Base-by-base conservation (phyloP, 768 basidiomycete genomes). In the Lactarius indigo region DNA sequence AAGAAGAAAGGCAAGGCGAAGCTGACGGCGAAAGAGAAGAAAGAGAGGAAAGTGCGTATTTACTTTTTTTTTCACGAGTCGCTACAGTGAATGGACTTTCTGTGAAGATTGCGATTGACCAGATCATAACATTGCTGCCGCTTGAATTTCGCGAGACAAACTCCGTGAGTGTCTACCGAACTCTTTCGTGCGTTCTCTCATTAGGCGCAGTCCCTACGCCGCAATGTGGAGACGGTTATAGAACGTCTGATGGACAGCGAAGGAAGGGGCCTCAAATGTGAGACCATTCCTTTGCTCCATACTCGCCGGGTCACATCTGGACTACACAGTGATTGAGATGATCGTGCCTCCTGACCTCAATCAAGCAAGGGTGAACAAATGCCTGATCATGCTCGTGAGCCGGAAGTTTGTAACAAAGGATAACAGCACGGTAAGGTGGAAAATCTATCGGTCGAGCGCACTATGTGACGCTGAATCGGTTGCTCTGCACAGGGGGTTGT, bases 341-440 rank as follows among this genome's bases (percentile, higher is more conserved):
- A 84, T 95, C 71, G 82, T 81, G 50, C 87, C 87, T 2, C 92
- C 93, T 0, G 91, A 94, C 69, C 83, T 96, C 42, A 92, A 88
- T 61, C 94, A 96, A 79, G 90, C 94, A 9, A 84, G 91, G 52
- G 95, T 94, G 50, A 96, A 97, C 76, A 96, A 94, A 75, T 96
- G 94, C 71, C 81, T 98, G 42, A 94, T 98, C 61, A 92, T 94
- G 2, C 80, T 98, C 8, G 94, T 96, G 5, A 90, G 89, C 73
- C 83, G 92, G 58, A 96, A 96, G 74, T 83, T 92, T 23, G 91
- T 94, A 1, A 81, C 79, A 64, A 96, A 95, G 76, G 87, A 91
- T 52, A 91, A 81, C 65, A 75, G 74, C 64, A 73, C 78, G 41
- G 78, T 77, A 52, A 31, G 15, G 74, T 73, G 30, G 17, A 42